phyloP scores from a whole-genome alignment of 192 early-diverging fungal species.

The Podila epicladia region DNA sequence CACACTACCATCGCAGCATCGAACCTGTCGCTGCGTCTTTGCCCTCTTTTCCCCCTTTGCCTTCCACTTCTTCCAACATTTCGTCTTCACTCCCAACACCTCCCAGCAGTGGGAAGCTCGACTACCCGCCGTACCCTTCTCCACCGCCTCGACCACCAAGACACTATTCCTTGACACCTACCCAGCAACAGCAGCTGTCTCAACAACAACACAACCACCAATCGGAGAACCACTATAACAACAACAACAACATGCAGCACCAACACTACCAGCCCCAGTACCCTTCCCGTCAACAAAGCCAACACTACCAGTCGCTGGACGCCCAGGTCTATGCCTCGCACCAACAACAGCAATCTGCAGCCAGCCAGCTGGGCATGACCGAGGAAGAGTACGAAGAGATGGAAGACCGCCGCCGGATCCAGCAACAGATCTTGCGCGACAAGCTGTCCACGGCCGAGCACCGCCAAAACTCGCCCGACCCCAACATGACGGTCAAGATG shows the following conservation, averaged over 20 bases:
- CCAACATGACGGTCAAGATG: slow-evolving; percentile 37
- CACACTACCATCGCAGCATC: neutral
- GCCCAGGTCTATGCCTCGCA: slow-evolving; percentile 14
- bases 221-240: neutral
- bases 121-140: neutral
- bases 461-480: slow-evolving; percentile 12
- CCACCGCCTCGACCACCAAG: slow-evolving; percentile 2
- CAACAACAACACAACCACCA: neutral
- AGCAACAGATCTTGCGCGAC: slow-evolving; percentile 41
- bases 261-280: slow-evolving; percentile 20
- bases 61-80: slow-evolving; percentile 17
- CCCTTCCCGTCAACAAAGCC: slow-evolving; percentile 37
- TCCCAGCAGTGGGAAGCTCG: slow-evolving; percentile 27
- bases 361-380: slow-evolving; percentile 14
- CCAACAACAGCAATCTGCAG: slow-evolving; percentile 8
- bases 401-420: slow-evolving; percentile 46
- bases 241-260: neutral
- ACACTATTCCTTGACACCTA: slow-evolving; percentile 6
- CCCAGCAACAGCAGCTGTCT: slow-evolving; percentile 6
- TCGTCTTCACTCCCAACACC: slow-evolving; percentile 21
- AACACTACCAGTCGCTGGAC: slow-evolving; percentile 30
- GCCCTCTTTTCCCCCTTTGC: neutral
- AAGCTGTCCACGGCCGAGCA: slow-evolving; percentile 27
- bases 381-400: slow-evolving; percentile 41
- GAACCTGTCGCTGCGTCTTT: neutral